Percentiles rank a stretch among this genome's conserved stretches.
These are phyloP conservation scores for Heracleum sosnowskyi DNA, from an alignment of 129 eudicot species.

Conservation along the genomic window DNA sequence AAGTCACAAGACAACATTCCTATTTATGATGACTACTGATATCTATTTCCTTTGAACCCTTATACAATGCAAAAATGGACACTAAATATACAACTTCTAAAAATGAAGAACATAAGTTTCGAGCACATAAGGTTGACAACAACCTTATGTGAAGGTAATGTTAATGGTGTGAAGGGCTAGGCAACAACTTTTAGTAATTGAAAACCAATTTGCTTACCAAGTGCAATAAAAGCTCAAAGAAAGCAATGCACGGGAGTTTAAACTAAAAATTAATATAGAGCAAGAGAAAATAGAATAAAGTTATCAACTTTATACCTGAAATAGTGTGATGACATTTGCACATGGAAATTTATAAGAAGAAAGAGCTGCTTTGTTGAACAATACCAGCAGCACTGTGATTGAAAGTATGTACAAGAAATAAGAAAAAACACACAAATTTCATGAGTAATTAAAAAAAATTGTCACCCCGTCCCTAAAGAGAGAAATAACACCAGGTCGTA, in stretches of 20 bases:
- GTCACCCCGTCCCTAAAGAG: not conserved
- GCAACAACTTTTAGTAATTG: not conserved
- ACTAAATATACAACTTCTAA: not conserved
- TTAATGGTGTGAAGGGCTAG: not conserved
- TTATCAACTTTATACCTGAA: slow-evolving; percentile 39
- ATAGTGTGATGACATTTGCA: slow-evolving; percentile 70
- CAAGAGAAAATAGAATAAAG: not conserved
- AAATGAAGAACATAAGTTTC: not conserved
- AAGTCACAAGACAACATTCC: not conserved
- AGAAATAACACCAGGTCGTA: not conserved
- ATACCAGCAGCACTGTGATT: slow-evolving; percentile 55
- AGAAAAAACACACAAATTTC: not conserved
- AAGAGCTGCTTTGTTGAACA: slow-evolving; percentile 85
- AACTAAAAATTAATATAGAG: not conserved
- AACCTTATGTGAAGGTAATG: too few species aligned
- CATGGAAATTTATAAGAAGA: slow-evolving; percentile 73
- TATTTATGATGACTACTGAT: not conserved
- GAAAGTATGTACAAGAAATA: slow-evolving; percentile 9
- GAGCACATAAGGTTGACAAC: not conserved
- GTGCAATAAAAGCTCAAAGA: not conserved
- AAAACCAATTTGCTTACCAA: not conserved
- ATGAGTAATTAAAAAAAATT: not conserved
- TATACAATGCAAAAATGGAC: not conserved
- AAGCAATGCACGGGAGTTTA: not conserved
- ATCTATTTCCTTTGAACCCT: not conserved